phyloP scores from a whole-genome alignment of 169 alveolate species.

The Plasmodium gonderi region DNA sequence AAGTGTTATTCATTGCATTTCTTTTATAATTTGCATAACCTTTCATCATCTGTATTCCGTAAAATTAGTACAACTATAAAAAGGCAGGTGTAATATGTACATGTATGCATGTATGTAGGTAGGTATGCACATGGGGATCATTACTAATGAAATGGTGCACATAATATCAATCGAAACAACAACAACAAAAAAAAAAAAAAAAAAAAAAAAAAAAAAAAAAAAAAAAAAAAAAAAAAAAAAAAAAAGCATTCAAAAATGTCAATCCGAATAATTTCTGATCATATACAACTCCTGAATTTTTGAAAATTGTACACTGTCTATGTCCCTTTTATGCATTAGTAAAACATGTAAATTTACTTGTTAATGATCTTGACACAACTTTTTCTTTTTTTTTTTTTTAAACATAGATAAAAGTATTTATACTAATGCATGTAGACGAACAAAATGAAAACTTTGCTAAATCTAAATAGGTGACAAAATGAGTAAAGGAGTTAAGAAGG shows the following conservation, averaged over 20 bases:
- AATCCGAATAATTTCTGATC: not conserved
- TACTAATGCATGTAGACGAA: not conserved
- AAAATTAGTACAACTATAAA: not conserved
- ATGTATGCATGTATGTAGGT: not conserved
- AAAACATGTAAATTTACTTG: not conserved
- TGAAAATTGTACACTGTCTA: not conserved
- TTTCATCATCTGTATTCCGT: not conserved
- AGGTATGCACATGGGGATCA: too few relatives aligned
- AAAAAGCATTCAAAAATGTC: not conserved
- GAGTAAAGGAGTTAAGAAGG: not conserved
- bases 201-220: not conserved
- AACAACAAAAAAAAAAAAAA: too few relatives aligned
- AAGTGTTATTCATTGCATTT: constrained; percentile 15
- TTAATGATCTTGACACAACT: not conserved
- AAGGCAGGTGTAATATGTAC: not conserved
- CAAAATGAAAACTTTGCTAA: not conserved
- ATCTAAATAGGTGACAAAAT: not conserved
- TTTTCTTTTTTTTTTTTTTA: not conserved
- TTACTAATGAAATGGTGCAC: too few relatives aligned
- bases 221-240: not conserved
- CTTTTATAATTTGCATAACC: not conserved
- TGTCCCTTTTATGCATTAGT: not conserved
- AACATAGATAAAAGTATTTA: not conserved
- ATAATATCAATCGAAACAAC: too few relatives aligned
- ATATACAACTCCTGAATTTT: too few relatives aligned